These are phyloP conservation scores for Aspergillus carbonarius DNA, from an alignment of 2,329 filamentous ascomycete genomes.

Conservation along the genomic window DNA sequence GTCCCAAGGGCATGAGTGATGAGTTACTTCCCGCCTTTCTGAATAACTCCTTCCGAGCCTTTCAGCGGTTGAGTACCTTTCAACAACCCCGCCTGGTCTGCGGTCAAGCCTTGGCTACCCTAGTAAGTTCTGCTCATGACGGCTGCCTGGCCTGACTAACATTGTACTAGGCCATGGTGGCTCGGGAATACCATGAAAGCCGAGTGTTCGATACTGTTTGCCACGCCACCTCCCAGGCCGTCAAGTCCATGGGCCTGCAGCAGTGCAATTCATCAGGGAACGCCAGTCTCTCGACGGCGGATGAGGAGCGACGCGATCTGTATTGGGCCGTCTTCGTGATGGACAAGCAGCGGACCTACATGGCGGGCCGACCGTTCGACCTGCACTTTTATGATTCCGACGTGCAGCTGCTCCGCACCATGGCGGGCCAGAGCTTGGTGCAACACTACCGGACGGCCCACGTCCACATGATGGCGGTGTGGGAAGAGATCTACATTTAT, in stretches of 20 bases:
- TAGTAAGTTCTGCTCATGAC: background rate
- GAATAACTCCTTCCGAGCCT: background rate
- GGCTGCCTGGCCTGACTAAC: background rate
- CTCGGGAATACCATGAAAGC: background rate
- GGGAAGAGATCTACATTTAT: constrained; percentile 1
- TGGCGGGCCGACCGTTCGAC: background rate
- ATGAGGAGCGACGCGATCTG: background rate
- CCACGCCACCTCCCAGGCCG: background rate
- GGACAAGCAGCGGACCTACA: background rate
- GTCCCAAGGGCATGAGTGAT: background rate
- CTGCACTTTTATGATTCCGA: background rate
- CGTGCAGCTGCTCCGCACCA: background rate
- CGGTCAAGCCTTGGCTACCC: background rate
- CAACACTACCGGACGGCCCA: background rate
- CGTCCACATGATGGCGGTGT: background rate
- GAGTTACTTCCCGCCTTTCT: background rate
- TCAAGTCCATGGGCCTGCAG: background rate
- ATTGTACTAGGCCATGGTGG: background rate
- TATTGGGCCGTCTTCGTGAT: background rate
- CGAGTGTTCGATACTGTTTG: background rate
- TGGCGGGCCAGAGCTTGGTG: background rate
- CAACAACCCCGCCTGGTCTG: background rate
- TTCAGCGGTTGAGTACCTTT: background rate
- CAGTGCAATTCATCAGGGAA: background rate
- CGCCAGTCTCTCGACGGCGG: background rate